These are phyloP conservation scores for Geotrichum candidum DNA, from an alignment of 1,139 yeast species.

Conservation along the genomic window DNA sequence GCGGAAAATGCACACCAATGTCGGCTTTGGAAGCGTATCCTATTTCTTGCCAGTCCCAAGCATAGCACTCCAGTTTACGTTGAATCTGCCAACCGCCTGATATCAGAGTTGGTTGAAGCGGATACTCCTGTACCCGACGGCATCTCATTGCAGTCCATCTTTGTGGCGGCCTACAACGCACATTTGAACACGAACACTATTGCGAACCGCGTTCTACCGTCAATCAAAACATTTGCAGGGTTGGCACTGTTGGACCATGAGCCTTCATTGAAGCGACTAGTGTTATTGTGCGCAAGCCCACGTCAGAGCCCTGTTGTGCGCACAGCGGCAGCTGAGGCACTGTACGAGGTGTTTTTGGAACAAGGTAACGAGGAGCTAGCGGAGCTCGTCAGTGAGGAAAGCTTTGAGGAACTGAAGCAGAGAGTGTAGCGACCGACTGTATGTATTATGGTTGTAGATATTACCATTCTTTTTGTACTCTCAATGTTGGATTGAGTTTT, in stretches of 20 bases:
- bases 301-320: not conserved
- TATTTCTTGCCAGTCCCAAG: slow-evolving; percentile 18
- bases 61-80: slow-evolving; percentile 15
- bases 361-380: slow-evolving; percentile 3
- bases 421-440: not conserved
- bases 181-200: slow-evolving; percentile 23
- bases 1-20: not conserved
- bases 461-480: not conserved
- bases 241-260: slow-evolving; percentile 22
- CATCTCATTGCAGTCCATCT: slow-evolving; percentile 15
- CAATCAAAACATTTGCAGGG: slow-evolving; percentile 20
- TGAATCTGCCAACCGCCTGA: slow-evolving; percentile 18
- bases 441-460: too few species aligned
- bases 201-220: slow-evolving; percentile 18
- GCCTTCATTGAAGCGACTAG: slow-evolving; percentile 21
- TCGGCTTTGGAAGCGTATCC: slow-evolving; percentile 12
- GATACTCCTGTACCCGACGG: slow-evolving; percentile 18
- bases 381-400: not conserved
- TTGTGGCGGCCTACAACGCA: slow-evolving; percentile 22
- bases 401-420: not conserved
- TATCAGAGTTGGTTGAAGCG: slow-evolving; percentile 19
- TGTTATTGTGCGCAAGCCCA: slow-evolving; percentile 18
- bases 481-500: too few species aligned
- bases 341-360: slow-evolving; percentile 4
- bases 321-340: not conserved